Evolutionary conservation across 768 basidiomycete species (phyloP).

Genomic region (Plicaturopsis crispa): DNA sequence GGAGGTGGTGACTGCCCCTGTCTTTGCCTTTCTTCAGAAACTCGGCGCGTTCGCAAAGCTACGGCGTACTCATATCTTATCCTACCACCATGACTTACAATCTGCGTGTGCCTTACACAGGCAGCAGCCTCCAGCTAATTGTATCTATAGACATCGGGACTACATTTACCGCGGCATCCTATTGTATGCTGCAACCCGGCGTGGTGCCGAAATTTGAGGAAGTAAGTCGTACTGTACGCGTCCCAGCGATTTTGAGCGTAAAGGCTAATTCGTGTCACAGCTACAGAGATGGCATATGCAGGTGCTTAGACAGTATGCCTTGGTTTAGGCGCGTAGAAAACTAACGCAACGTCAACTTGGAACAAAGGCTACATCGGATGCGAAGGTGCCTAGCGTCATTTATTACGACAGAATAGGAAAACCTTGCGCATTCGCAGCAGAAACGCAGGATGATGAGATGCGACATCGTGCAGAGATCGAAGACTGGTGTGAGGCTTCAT

Average conservation of each 20-base stretch:
- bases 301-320: not conserved
- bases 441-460: conserved; percentile 7
- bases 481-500: conserved; percentile 2
- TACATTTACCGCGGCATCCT: conserved; percentile 10
- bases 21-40: too few species aligned
- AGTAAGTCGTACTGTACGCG: conserved; percentile 1
- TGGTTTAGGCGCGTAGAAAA: conserved; percentile 13
- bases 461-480: not conserved
- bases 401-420: conserved; percentile 12
- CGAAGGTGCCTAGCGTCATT: conserved; percentile 15
- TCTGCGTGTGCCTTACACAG: not conserved
- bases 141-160: conserved; percentile 14
- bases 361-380: conserved; percentile 12
- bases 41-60: too few species aligned
- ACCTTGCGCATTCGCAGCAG: conserved; percentile 13
- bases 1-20: too few species aligned
- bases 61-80: too few species aligned
- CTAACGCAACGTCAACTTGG: conserved; percentile 2
- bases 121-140: not conserved
- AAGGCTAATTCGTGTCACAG: not conserved
- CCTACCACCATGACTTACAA: conserved; percentile 1
- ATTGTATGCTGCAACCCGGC: conserved; percentile 10
- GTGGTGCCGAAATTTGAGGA: conserved; percentile 13
- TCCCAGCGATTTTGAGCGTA: not conserved
- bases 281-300: too few species aligned